Percentiles rank a stretch among this genome's conserved stretches.
Conservation (phyloP, 2,329 filamentous ascomycete species). For the Exophiala phaeomuriformis region DNA sequence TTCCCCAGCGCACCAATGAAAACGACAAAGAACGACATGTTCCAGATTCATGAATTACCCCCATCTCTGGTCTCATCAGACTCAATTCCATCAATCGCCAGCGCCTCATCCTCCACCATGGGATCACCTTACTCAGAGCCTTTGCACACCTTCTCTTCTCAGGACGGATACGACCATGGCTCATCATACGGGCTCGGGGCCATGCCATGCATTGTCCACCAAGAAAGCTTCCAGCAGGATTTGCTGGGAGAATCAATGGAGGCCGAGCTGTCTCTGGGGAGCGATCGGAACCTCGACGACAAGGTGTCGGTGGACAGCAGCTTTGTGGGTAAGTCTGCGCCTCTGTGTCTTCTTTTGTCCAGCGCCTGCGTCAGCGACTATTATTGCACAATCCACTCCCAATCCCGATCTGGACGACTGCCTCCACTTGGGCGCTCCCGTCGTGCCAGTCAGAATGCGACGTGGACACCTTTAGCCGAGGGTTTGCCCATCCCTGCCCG, state of each 20-base stretch:
- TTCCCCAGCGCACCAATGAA: constrained; percentile 16
- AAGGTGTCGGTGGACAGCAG: constrained; percentile 36
- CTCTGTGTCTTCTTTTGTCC: constrained; percentile 32
- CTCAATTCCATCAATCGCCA: constrained; percentile 51
- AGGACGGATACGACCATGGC: constrained; percentile 52
- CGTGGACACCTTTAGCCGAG: constrained; percentile 6
- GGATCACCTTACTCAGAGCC: constrained; percentile 60
- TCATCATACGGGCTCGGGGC: constrained; percentile 48
- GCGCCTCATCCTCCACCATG: constrained; percentile 57
- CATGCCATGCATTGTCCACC: constrained; percentile 56
- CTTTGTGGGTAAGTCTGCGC: constrained; percentile 42
- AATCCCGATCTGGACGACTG: constrained; percentile 14
- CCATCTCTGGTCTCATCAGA: constrained; percentile 55
- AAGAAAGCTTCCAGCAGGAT: constrained; percentile 43
- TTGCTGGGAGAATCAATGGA: constrained; percentile 39
- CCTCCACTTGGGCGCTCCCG: constrained; percentile 4
- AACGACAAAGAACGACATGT: constrained; percentile 19
- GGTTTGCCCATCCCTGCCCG: constrained; percentile 13
- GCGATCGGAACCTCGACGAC: constrained; percentile 28
- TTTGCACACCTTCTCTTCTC: constrained; percentile 45
- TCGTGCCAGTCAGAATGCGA: constrained; percentile 2
- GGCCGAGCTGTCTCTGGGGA: constrained; percentile 35
- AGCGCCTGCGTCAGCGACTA: constrained; percentile 17
- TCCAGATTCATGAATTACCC: constrained; percentile 33
- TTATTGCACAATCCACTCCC: constrained; percentile 8